These are phyloP conservation scores for Paratinospora sagittata DNA, from an alignment of 164 flowering plant genomes.

Conservation along the genomic window DNA sequence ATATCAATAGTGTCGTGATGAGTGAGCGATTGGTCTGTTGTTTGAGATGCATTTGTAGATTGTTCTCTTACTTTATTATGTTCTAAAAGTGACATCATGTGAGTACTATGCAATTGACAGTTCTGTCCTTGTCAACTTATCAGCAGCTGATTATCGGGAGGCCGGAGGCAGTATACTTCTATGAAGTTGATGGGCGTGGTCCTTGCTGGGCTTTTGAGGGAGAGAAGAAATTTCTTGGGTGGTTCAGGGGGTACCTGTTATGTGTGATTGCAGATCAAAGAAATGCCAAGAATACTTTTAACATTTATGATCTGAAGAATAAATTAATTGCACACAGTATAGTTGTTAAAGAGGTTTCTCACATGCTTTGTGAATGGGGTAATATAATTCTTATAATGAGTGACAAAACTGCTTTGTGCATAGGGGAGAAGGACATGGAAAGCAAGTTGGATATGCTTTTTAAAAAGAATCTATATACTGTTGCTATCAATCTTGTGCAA, in stretches of 20 bases:
- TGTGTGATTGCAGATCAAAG: conserved; percentile 86
- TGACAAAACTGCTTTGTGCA: conserved; percentile 68
- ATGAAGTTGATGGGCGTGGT: conserved; percentile 97
- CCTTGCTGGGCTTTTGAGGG: conserved; percentile 99
- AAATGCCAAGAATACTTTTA: conserved; percentile 65
- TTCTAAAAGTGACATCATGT: not conserved
- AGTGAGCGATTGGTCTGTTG: conserved; percentile 77
- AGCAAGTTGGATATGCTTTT: conserved; percentile 98
- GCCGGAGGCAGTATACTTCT: conserved; percentile 94
- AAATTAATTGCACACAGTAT: conserved; percentile 84
- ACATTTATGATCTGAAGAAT: conserved; percentile 90
- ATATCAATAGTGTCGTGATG: conserved; percentile 66
- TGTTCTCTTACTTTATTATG: not conserved
- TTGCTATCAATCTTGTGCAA: conserved; percentile 94
- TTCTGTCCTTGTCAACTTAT: conserved; percentile 14
- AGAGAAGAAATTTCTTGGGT: conserved; percentile 85
- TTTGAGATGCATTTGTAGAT: conserved; percentile 1
- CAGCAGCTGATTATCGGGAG: conserved; percentile 93
- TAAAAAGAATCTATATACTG: conserved; percentile 91
- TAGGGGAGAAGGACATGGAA: conserved; percentile 98
- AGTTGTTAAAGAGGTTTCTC: conserved; percentile 74
- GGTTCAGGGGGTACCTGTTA: conserved; percentile 97
- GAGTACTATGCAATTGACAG: not conserved
- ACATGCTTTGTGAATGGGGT: conserved; percentile 98
- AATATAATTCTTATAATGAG: conserved; percentile 75